A percentile compares a stretch with the other conserved stretches of the same genome.
Evolutionary conservation across 2,329 filamentous ascomycete species (phyloP).

Genomic region (Diaporthe humulicola): DNA sequence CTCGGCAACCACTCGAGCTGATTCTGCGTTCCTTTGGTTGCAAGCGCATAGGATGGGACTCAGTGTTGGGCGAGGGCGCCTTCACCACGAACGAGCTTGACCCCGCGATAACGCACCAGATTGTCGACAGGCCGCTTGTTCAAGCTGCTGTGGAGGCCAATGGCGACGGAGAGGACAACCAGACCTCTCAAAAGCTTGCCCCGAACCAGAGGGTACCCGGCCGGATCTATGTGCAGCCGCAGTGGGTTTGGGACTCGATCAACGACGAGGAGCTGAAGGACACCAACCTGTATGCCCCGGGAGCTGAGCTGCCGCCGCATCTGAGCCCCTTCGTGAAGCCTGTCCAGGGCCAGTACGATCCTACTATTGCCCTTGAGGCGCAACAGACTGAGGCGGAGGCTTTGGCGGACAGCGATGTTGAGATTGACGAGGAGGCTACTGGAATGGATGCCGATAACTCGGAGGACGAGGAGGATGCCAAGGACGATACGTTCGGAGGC

Average conservation of each 20-base stretch:
- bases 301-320: slow-evolving; percentile 91
- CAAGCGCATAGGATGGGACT: slow-evolving; percentile 95
- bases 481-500: slow-evolving; percentile 61
- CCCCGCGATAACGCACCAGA: slow-evolving; percentile 92
- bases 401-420: slow-evolving; percentile 67
- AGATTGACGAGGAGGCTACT: slow-evolving; percentile 61
- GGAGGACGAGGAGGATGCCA: slow-evolving; percentile 60
- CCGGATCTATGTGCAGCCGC: slow-evolving; percentile 92
- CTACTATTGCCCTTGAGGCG: slow-evolving; percentile 85
- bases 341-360: slow-evolving; percentile 90
- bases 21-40: slow-evolving; percentile 94
- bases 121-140: slow-evolving; percentile 89
- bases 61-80: slow-evolving; percentile 88
- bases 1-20: slow-evolving; percentile 91
- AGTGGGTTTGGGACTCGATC: slow-evolving; percentile 98
- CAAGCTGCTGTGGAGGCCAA: slow-evolving; percentile 67
- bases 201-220: slow-evolving; percentile 86
- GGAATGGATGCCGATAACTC: slow-evolving; percentile 65
- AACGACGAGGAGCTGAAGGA: slow-evolving; percentile 92
- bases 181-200: slow-evolving; percentile 70
- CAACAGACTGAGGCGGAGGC: slow-evolving; percentile 91
- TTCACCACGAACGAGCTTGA: slow-evolving; percentile 93
- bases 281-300: slow-evolving; percentile 89
- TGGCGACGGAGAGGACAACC: slow-evolving; percentile 69
- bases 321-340: slow-evolving; percentile 95